Conservation (phyloP, 2,329 filamentous ascomycete genomes). For the Apiospora hydei region DNA sequence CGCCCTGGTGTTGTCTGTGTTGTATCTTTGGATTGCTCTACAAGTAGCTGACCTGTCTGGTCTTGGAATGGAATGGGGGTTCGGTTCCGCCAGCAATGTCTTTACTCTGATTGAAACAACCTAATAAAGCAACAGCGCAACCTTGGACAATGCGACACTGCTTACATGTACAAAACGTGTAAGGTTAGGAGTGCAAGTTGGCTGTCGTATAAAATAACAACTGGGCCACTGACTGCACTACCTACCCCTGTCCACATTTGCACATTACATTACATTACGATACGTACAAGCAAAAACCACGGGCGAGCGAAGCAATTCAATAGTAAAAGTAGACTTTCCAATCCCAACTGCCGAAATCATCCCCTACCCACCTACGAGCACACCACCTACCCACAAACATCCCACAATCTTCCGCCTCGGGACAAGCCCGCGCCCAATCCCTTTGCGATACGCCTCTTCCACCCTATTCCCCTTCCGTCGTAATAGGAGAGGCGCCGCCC, state of each 20-base stretch:
- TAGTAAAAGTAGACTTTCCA: not conserved
- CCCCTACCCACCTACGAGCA: slow-evolving; percentile 6
- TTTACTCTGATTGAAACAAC: slow-evolving; percentile 8
- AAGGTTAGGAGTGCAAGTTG: not conserved
- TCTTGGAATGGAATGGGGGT: too few species aligned
- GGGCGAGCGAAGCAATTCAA: slow-evolving; percentile 28
- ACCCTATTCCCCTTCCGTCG: not conserved
- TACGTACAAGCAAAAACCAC: slow-evolving; percentile 23
- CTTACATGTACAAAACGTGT: not conserved
- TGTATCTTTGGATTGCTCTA: not conserved
- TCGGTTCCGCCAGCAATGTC: not conserved
- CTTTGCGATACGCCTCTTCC: slow-evolving; percentile 1
- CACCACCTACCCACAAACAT: slow-evolving; percentile 19
- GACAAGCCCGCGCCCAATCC: slow-evolving; percentile 13
- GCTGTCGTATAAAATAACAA: not conserved
- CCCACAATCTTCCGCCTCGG: slow-evolving; percentile 21
- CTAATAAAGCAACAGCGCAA: not conserved
- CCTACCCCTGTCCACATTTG: not conserved
- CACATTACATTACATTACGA: not conserved
- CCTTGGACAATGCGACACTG: not conserved
- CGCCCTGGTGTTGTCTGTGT: not conserved
- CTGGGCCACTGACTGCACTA: not conserved
- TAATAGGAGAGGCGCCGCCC: not conserved
- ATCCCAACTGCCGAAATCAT: slow-evolving; percentile 19
- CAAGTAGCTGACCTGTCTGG: not conserved